Evolutionary conservation across 108 stramenopile genomes (phyloP).

Genomic region (Cyclotella baltica): DNA sequence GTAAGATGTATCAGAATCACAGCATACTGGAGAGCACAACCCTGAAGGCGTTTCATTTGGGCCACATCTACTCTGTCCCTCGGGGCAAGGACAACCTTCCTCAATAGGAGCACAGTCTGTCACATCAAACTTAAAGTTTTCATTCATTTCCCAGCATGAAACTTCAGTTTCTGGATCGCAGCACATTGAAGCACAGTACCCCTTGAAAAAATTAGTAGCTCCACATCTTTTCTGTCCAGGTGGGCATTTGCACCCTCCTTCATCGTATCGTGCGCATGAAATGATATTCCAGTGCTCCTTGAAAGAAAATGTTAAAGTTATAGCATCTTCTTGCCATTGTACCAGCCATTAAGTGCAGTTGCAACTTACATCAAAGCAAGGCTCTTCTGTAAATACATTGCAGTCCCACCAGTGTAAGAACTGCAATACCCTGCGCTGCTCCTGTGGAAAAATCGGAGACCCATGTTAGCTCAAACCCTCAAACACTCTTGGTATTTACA

Average conservation of each 20-base stretch:
- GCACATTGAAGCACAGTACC: not conserved
- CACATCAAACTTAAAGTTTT: not conserved
- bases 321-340: too few species aligned
- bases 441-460: too few species aligned
- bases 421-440: not conserved
- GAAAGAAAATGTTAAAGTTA: not conserved
- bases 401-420: not conserved
- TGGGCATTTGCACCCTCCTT: not conserved
- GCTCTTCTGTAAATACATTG: not conserved
- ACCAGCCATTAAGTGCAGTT: too few species aligned
- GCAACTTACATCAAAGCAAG: slow-evolving; percentile 7
- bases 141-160: not conserved
- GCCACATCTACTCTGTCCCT: not conserved
- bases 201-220: not conserved
- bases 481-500: too few species aligned
- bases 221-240: not conserved
- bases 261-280: not conserved
- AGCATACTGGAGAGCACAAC: not conserved
- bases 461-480: too few species aligned
- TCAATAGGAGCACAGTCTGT: not conserved
- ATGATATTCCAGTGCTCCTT: slow-evolving; percentile 1
- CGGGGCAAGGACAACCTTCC: not conserved
- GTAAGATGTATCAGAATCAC: not conserved
- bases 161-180: not conserved
- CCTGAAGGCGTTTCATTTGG: not conserved